Base-by-base conservation (phyloP, 495 filamentous ascomycete genomes). In the Bacidia gigantensis region DNA sequence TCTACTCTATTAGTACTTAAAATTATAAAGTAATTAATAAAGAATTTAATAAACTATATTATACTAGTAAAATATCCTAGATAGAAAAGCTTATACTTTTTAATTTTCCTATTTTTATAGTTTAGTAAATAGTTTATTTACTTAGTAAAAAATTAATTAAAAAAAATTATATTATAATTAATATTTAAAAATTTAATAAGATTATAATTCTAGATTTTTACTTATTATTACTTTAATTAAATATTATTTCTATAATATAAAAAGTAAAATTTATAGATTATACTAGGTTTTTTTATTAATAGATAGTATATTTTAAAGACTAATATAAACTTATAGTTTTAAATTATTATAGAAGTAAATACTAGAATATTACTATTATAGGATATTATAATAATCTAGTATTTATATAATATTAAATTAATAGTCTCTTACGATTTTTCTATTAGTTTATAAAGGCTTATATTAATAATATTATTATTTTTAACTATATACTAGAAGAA, bases 131-230 rank as follows among this genome's bases (percentile, higher is more conserved):
- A 24, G 21, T 55, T 11, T 32, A 12, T 45, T 45, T 45, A 45
- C 42, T 22, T 45, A 20, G 20, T 20, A 45, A 45, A 51, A 44
- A 40, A 11, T 18, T 3, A 5, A 42, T 9, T 10, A 3, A 24
- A 2, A 55, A 55, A 51, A 25, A 29, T 3, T 2, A 24, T 1
- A 17, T 35, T 11, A 43, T 55, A 1, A 26, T 55, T 1, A 24
- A 55, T 55, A 55, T 55, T 3, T 26, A 42, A 20, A 26, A 20
- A 29, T 21, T 55, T 18, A 55, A 55, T 51, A 24, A 42, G 9
- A 48, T 53, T 9, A 48, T 35, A 1, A 7, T 50, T n/a, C 2
- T 21, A 1, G 24, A 55, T 41, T 1, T 43, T 9, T 51, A 55
- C 17, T 25, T 42, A 7, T 18, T 49, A 26, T 23, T 43, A 42